These are phyloP conservation scores for Hordeum pubiflorum DNA, from an alignment of 202 grass and related monocot species.

Conservation along the genomic window DNA sequence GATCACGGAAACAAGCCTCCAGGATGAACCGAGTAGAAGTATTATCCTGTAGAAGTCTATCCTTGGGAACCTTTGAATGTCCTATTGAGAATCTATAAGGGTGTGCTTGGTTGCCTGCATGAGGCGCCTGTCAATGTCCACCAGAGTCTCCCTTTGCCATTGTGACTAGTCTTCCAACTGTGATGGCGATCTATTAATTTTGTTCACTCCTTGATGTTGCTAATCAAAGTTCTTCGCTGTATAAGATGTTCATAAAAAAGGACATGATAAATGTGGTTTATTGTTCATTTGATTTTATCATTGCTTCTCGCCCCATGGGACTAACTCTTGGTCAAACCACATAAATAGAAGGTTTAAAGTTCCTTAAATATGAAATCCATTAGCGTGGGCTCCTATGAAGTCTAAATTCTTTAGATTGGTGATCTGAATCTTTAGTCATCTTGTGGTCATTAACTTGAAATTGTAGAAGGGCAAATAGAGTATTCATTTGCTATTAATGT, in stretches of 20 bases:
- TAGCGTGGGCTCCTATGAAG: neutral
- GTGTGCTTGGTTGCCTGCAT: neutral
- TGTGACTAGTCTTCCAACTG: neutral
- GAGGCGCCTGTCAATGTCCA: too few relatives aligned
- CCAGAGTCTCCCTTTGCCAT: neutral
- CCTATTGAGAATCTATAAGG: neutral
- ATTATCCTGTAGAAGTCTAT: too few relatives aligned
- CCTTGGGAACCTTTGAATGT: neutral
- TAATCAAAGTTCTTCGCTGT: neutral
- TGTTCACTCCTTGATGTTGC: neutral
- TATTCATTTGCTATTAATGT: neutral
- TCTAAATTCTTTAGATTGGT: neutral
- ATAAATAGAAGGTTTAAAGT: neutral
- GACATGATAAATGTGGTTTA: neutral
- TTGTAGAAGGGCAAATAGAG: neutral
- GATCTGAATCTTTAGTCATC: neutral
- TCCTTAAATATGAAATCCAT: neutral
- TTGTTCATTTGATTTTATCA: neutral
- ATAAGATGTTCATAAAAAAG: neutral
- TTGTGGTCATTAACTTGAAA: neutral
- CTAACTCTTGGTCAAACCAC: neutral
- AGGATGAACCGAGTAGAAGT: neutral
- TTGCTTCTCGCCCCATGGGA: neutral
- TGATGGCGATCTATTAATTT: neutral
- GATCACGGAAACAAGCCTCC: neutral